Conservation (phyloP, 2,329 filamentous ascomycete species). For the Colletotrichum tanaceti region DNA sequence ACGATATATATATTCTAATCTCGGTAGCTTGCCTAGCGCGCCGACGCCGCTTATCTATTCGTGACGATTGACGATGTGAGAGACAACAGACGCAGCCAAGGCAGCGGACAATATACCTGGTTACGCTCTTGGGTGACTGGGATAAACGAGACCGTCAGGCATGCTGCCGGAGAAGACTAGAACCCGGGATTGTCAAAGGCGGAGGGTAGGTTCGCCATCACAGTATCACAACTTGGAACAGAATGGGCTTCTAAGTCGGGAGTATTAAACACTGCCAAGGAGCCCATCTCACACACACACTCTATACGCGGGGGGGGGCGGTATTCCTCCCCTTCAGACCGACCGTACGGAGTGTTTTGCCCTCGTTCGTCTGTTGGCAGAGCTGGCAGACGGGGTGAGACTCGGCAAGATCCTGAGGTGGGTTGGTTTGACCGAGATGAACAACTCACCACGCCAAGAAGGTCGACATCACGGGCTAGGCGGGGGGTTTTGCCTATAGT, state of each 20-base stretch:
- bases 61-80: conserved; percentile 1
- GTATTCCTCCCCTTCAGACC: background rate
- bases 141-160: background rate
- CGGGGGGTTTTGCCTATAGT: too few species aligned
- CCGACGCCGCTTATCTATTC: background rate
- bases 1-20: conserved; percentile 35
- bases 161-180: background rate
- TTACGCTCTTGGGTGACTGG: background rate
- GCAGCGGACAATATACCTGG: conserved; percentile 7
- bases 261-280: conserved; percentile 6
- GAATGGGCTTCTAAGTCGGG: background rate
- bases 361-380: background rate
- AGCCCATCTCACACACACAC: too few species aligned
- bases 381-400: background rate
- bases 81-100: conserved; percentile 7
- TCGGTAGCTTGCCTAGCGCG: conserved; percentile 3
- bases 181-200: background rate
- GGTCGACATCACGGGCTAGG: too few species aligned
- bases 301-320: background rate
- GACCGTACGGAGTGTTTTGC: too few species aligned
- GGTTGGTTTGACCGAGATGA: background rate
- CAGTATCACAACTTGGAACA: background rate
- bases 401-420: background rate
- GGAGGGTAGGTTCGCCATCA: background rate
- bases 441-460: background rate